Percentiles rank a stretch among this genome's conserved stretches.
Evolutionary conservation across 2,329 filamentous ascomycete species (phyloP).

Genomic region (Colletotrichum chlorophyti): DNA sequence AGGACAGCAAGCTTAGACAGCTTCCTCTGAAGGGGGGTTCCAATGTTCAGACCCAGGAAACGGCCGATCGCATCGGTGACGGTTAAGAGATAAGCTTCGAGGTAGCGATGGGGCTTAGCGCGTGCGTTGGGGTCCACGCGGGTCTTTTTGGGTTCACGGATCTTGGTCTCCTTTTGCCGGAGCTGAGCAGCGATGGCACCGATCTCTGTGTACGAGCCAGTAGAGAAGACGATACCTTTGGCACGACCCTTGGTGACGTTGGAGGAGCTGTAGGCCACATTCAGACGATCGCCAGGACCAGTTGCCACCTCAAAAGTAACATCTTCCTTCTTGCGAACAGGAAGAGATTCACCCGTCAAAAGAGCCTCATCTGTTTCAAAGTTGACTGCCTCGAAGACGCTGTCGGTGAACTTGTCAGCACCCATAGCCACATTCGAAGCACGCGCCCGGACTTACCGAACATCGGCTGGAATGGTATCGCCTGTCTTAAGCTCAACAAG

Average conservation of each 20-base stretch:
- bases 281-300: conserved; percentile 65
- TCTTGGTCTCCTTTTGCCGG: conserved; percentile 56
- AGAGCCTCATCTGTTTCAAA: conserved; percentile 67
- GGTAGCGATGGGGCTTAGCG: conserved; percentile 55
- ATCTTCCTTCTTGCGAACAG: conserved; percentile 59
- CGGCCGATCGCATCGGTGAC: conserved; percentile 61
- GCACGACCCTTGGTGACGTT: conserved; percentile 69
- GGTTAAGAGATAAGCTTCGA: conserved; percentile 47
- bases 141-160: conserved; percentile 48
- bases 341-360: conserved; percentile 68
- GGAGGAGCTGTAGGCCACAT: conserved; percentile 67
- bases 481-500: conserved; percentile 59
- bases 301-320: conserved; percentile 57
- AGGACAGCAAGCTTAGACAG: conserved; percentile 69
- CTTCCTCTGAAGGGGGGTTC: conserved; percentile 72
- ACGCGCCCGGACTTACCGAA: conserved; percentile 34
- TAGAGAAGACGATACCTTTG: conserved; percentile 64
- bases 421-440: conserved; percentile 35
- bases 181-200: conserved; percentile 69
- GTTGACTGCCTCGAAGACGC: conserved; percentile 57
- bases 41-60: conserved; percentile 69
- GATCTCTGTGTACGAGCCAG: conserved; percentile 66
- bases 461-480: conserved; percentile 50
- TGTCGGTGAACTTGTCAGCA: conserved; percentile 38
- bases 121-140: conserved; percentile 52